Evolutionary conservation across 2,329 filamentous ascomycete species (phyloP).

Genomic region (Cladophialophora psammophila): DNA sequence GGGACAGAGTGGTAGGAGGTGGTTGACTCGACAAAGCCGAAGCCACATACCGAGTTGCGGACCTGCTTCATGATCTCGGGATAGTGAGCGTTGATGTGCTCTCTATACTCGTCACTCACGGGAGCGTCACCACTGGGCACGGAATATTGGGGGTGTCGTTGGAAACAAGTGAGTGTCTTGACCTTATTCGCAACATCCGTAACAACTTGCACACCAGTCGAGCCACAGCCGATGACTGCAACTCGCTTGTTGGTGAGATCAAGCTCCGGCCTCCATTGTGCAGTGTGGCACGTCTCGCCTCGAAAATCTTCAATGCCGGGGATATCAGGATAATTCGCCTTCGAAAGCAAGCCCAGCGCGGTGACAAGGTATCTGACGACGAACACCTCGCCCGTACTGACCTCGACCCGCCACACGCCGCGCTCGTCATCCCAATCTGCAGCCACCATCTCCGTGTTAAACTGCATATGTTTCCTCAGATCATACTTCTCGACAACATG

Average conservation of each 20-base stretch:
- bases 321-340: conserved; percentile 49
- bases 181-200: conserved; percentile 43
- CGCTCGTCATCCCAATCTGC: conserved; percentile 50
- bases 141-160: conserved; percentile 44
- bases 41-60: conserved; percentile 63
- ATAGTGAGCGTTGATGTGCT: conserved; percentile 45
- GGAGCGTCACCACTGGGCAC: conserved; percentile 29
- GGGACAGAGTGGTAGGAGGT: conserved; percentile 41
- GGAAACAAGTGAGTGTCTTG: conserved; percentile 44
- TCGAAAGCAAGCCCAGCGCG: conserved; percentile 50
- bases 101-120: conserved; percentile 24
- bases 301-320: conserved; percentile 49
- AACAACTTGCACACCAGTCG: conserved; percentile 65
- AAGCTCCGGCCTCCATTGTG: conserved; percentile 49
- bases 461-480: conserved; percentile 55
- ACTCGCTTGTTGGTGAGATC: conserved; percentile 48
- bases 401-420: conserved; percentile 54
- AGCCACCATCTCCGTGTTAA: conserved; percentile 52
- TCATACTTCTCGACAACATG: conserved; percentile 56
- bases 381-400: conserved; percentile 48
- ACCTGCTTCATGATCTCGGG: conserved; percentile 45
- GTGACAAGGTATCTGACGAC: conserved; percentile 50
- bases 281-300: conserved; percentile 51
- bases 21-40: conserved; percentile 60
- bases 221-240: conserved; percentile 69